Evolutionary conservation across 768 basidiomycete species (phyloP).

Genomic region (Suillus variegatus): DNA sequence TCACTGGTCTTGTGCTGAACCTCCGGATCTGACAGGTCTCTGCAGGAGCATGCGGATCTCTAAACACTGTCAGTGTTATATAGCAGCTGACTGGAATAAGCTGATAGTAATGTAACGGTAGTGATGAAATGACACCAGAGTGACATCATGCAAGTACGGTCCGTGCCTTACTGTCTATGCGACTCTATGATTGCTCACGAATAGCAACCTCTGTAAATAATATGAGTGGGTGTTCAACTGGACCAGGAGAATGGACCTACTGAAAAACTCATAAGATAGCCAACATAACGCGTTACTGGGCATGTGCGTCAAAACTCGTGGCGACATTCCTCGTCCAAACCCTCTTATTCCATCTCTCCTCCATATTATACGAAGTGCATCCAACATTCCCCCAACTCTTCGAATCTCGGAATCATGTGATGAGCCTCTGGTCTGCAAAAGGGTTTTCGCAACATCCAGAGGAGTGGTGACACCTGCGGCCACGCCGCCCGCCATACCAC

Average conservation of each 20-base stretch:
- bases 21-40: neutral
- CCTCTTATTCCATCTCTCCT: conserved; percentile 82
- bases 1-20: neutral
- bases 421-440: conserved; percentile 93
- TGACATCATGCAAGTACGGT: neutral
- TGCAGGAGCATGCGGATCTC: neutral
- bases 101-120: conserved; percentile 19
- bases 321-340: conserved; percentile 84
- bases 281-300: conserved; percentile 97
- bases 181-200: conserved; percentile 37
- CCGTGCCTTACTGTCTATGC: conserved; percentile 19
- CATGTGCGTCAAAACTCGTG: conserved; percentile 92
- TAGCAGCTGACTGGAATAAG: conserved; percentile 2
- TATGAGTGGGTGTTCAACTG: neutral
- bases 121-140: neutral
- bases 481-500: conserved; percentile 89
- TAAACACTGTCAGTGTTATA: neutral
- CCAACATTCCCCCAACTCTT: conserved; percentile 77
- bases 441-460: conserved; percentile 96
- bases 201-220: conserved; percentile 59
- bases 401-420: conserved; percentile 85
- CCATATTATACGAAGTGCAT: conserved; percentile 90
- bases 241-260: conserved; percentile 51
- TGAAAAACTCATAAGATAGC: conserved; percentile 98
- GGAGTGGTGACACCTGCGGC: conserved; percentile 97